Evolutionary conservation across 2,329 filamentous ascomycete genomes (phyloP), one percentile per base, ranked within the genome.

Genomic region (Cladosporium halotolerans): DNA sequence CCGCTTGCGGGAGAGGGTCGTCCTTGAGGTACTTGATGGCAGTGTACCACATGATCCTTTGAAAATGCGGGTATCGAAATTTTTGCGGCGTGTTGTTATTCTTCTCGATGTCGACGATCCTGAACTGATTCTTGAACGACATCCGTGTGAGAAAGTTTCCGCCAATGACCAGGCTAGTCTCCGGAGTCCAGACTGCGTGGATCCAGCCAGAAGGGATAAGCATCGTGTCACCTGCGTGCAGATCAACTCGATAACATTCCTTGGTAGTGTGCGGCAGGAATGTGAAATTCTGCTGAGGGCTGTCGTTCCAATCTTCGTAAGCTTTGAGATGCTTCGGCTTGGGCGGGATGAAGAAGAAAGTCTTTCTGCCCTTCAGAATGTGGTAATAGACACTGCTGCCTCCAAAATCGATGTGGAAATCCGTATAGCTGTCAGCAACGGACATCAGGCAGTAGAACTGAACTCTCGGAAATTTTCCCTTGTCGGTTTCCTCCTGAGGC

Each of bases 371-470:
- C 58, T 82, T 83, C 52, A 86, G 68, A 57, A 86, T 85, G 62
- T 86, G 83, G 59, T 86, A 86, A 63, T 82, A 86, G 5, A 86
- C 83, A 1, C 83, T 86, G 3, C 83, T 86, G 4, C 83, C 83
- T 34, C 83, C 83, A 67, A 86, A 86, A 63, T 86, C 83, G 63
- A 86, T 84, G 67, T 86, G 83, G 60, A 86, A 86, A 66, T 86
- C 83, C 16, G 83, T 86, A 59, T 84, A 86, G 66, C 82, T 85
- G 66, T 86, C 83, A 10, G 82, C 81, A 18, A 85, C 82, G 4
- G 83, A 86, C 83, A 86, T 86, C 34, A 86, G 70, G 63, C 81
- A 84, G 69, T 85, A 85, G 62, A 83, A 85, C 55, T 85, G 82
- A 7, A 86, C 83, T 54, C 82, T 80, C 6, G 82, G 81, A 53